phyloP scores from a whole-genome alignment of 2,329 filamentous ascomycete genomes.

The Neonectria faginata region DNA sequence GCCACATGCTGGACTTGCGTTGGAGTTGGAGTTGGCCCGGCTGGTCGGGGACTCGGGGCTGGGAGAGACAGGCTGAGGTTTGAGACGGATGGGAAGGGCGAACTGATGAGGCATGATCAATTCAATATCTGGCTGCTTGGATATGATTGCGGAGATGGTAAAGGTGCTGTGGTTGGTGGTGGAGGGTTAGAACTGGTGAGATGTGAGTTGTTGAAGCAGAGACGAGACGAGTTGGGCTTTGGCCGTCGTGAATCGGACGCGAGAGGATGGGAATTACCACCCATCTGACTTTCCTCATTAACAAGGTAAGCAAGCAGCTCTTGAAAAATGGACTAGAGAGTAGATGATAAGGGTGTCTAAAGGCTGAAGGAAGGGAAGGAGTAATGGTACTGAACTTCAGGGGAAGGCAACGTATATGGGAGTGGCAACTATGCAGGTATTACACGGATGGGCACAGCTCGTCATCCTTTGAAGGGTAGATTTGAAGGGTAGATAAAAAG shows the following conservation, averaged over 20 bases:
- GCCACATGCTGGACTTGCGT: slow-evolving; percentile 3
- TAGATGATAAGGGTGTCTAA: neutral
- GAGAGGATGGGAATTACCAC: neutral
- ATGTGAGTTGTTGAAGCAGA: neutral
- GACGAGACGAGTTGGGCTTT: neutral
- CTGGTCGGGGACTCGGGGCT: slow-evolving; percentile 1
- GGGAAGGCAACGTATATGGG: neutral
- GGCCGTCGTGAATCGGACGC: neutral
- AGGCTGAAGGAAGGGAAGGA: neutral
- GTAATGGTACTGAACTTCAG: neutral
- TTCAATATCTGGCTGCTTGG: slow-evolving; percentile 10
- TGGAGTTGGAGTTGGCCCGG: slow-evolving; percentile 17
- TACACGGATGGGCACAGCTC: neutral
- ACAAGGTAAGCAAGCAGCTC: neutral
- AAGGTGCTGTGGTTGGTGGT: slow-evolving; percentile 1
- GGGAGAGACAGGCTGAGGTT: neutral
- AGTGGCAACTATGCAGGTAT: neutral
- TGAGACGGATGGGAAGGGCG: slow-evolving; percentile 33
- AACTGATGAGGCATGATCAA: slow-evolving; percentile 36
- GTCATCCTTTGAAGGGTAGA: neutral
- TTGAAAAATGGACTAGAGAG: neutral
- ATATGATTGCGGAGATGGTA: slow-evolving; percentile 9
- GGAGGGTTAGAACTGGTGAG: neutral
- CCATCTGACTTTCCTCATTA: neutral
- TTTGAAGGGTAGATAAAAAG: too few species aligned